Evolutionary conservation across 2,329 filamentous ascomycete species (phyloP).

Genomic region (Curvularia eragrostidis): DNA sequence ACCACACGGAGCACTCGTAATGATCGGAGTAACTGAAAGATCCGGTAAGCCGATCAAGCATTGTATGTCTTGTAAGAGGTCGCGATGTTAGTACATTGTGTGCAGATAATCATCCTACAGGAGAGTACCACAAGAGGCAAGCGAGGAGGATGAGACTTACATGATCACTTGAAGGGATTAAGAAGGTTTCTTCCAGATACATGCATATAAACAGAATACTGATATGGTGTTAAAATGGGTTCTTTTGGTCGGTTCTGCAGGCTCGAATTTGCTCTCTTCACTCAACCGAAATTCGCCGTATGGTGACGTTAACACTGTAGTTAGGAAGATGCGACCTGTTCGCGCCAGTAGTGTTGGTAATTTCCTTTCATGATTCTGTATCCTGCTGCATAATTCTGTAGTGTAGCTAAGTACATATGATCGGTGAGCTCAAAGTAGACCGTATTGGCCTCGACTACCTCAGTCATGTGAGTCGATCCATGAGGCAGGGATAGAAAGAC

Average conservation of each 20-base stretch:
- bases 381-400: neutral
- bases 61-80: neutral
- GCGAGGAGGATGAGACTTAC: neutral
- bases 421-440: neutral
- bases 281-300: neutral
- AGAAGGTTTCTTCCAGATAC: neutral
- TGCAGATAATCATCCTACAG: neutral
- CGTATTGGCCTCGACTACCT: neutral
- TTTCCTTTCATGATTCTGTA: neutral
- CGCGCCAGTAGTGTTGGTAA: neutral
- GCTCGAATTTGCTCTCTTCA: neutral
- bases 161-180: neutral
- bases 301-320: neutral
- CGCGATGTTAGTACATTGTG: neutral
- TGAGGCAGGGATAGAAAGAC: neutral
- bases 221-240: neutral
- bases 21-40: neutral
- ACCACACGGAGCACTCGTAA: neutral
- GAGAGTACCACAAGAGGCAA: neutral
- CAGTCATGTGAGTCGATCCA: neutral
- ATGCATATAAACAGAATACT: neutral
- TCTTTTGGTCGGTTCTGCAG: neutral
- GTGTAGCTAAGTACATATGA: neutral
- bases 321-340: neutral
- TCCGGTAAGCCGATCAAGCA: neutral